Base-by-base conservation (phyloP, 1,284 basidiomycete genomes). In the Omphalotus olearius region DNA sequence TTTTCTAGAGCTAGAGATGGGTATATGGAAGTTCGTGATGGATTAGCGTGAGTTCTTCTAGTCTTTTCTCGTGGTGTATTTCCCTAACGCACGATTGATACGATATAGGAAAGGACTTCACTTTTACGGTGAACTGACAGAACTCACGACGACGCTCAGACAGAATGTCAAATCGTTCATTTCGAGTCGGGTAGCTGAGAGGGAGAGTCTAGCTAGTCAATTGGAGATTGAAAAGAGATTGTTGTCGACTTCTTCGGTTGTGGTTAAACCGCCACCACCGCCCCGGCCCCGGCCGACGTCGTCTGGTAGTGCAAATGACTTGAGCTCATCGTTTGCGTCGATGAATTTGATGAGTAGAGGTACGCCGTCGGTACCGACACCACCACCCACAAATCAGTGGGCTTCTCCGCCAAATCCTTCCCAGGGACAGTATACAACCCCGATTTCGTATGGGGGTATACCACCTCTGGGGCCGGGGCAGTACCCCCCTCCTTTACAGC, bases 11-110 rank as follows among this genome's bases (percentile, higher is more conserved):
- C 91, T 0, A 79, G 88, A 41, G 91, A 95, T 57, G 79, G 79
- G 2, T 95, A 93, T 65, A 85, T 86, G 71, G 92, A 98, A 68
- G 87, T 94, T 35, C 73, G 88, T 10, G 88, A 89, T 59, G 94
- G 93, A 2, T 68, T 97, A 45, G 83, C 81, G 83, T 91, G 65
- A 59, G 88, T 83, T n/a, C 45, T 56, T 11, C 39, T 16, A 50
- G n/a, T n/a, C n/a, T n/a, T n/a, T 51, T 5, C 40, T 56, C 28
- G 16, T 36, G 16, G 3, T 37, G 53, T 35, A 45, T 35, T 41
- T 33, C 38, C 11, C 47, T 47, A 6, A 23, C 13, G 5, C 17
- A 2, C 49, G 43, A n/a, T n/a, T n/a, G n/a, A n/a, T n/a, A n/a
- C n/a, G n/a, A 35, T 57, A 57, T 62, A 91, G 85, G 16, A 95